Conservation (phyloP, 306 rosid species). For the Cucumis sativus region Cucumber_9930_V3 NC_026657.2:30459501-30460000, state of each 20-base stretch:
- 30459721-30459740: constrained; percentile 92
- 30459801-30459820: constrained; percentile 79
- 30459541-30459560: constrained; percentile 73
- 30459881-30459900: background rate
- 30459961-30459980: background rate
- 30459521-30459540: constrained; percentile 10
- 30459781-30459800: constrained; percentile 85
- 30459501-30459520: background rate
- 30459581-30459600: constrained; percentile 40
- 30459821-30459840: constrained; percentile 91
- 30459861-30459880: background rate
- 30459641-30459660: background rate
- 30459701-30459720: constrained; percentile 7
- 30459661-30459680: background rate
- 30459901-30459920: background rate
- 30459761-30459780: constrained; percentile 77
- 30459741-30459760: constrained; percentile 94
- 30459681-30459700: background rate
- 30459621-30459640: constrained; percentile 54
- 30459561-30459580: constrained; percentile 66
- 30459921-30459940: background rate
- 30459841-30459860: constrained; percentile 48
- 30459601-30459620: constrained; percentile 72
- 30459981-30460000: background rate
- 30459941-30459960: background rate